Evolutionary conservation across 176 grass and related monocot species (phyloP), one percentile per base, ranked within the genome.

Genomic region (Triticum turgidum): DNA sequence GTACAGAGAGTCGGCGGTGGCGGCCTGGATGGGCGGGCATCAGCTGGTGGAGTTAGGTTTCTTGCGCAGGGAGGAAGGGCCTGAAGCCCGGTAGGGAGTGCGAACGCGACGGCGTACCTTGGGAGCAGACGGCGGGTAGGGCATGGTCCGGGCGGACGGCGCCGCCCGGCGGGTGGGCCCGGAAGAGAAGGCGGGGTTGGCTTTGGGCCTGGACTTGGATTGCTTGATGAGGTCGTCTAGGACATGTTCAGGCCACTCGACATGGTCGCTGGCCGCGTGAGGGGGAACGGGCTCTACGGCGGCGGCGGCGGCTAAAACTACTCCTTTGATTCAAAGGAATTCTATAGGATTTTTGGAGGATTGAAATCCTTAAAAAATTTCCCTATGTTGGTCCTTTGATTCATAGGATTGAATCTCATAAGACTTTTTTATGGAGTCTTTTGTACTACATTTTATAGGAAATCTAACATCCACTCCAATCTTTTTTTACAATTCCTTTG

Each of bases 191-290:
- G 63, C 15, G 6, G 77, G 61, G 70, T 42, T 71, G 63, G 51
- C 52, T 39, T 82, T 91, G 77, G 90, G 82, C 18, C 20, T 75
- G 64, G 82, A 88, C 56, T 91, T 91, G 71, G 89, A 88, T 65
- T 85, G 78, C 86, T 88, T 91, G 86, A 91, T 91, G 64, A 91
- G 86, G 78, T 91, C 90, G 13, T 88, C 90, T 34, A 91, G 90
- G 90, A 88, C 90, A 91, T 85, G 82, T 91, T 86, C 63, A 91
- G 78, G 54, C 82, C 85, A 45, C 90, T 88, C 78, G 90, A 77
- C 90, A 91, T 91, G 82, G 78, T 65, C 70, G 18, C 82, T 65
- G 64, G 32, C 62, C 14, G 69, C 11, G 33, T 32, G 76, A 83
- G 24, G 61, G 21, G 14, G 20, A 47, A 61, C 75, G 11, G n/a